A percentile compares a stretch with the other conserved stretches of the same genome.
Conservation (phyloP, 805 yeast genomes). For the Candida cerambycidarum region DNA sequence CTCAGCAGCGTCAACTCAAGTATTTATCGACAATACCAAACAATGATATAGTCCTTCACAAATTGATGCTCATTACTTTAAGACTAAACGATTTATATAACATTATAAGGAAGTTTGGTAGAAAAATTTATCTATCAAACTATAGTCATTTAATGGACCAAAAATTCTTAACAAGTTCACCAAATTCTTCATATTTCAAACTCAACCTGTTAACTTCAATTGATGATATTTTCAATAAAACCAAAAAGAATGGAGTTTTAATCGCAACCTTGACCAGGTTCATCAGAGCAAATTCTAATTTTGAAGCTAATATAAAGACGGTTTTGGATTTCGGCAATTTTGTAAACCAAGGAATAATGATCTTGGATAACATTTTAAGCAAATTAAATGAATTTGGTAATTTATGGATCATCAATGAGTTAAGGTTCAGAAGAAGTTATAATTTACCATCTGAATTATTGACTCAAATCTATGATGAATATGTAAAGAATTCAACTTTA, state of each 20-base stretch:
- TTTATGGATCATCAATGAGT: slow-evolving; percentile 45
- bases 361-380: slow-evolving; percentile 27
- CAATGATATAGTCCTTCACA: slow-evolving; percentile 40
- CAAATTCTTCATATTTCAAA: slow-evolving; percentile 32
- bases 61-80: slow-evolving; percentile 44
- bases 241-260: slow-evolving; percentile 49
- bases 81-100: slow-evolving; percentile 52
- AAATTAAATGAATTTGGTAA: slow-evolving; percentile 38
- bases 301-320: slow-evolving; percentile 34
- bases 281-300: slow-evolving; percentile 40
- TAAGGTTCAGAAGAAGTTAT: slow-evolving; percentile 40
- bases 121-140: slow-evolving; percentile 47
- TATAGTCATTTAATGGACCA: slow-evolving; percentile 43
- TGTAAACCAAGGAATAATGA: slow-evolving; percentile 36
- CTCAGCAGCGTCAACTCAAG: slow-evolving; percentile 9
- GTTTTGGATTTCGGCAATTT: slow-evolving; percentile 42
- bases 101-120: slow-evolving; percentile 46
- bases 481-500: neutral
- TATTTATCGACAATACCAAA: slow-evolving; percentile 26
- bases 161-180: slow-evolving; percentile 26
- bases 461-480: slow-evolving; percentile 4
- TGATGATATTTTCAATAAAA: slow-evolving; percentile 41
- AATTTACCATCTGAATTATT: slow-evolving; percentile 15
- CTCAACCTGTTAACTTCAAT: slow-evolving; percentile 22
- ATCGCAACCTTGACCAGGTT: slow-evolving; percentile 49